Percentiles rank a stretch among this genome's conserved stretches.
Conservation (phyloP, 169 alveolate genomes). For the Cyclospora cayetanensis region DNA sequence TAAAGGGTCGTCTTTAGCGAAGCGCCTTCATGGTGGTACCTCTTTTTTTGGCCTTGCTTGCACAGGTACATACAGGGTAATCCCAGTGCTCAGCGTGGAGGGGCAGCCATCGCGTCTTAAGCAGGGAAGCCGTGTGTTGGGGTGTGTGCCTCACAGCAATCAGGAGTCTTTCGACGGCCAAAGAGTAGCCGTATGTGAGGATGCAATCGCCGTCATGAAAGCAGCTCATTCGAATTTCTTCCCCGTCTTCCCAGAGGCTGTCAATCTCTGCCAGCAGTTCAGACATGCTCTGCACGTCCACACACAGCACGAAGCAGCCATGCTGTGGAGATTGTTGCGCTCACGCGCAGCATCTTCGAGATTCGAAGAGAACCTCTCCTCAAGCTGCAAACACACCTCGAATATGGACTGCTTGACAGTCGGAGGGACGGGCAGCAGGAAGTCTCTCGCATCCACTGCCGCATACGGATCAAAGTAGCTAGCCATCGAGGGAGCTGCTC, state of each 20-base stretch:
- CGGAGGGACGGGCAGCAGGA: neutral
- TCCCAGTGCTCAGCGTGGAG: no score
- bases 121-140: neutral
- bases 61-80: no score
- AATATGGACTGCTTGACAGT: constrained; percentile 45
- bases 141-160: neutral
- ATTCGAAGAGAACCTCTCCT: no score
- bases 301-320: neutral
- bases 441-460: neutral
- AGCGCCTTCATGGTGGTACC: no score
- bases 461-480: constrained; percentile 32
- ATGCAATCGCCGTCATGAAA: constrained; percentile 15
- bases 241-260: constrained; percentile 27
- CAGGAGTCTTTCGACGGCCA: constrained; percentile 42
- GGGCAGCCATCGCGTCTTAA: no score
- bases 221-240: constrained; percentile 29
- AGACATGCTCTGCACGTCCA: constrained; percentile 9
- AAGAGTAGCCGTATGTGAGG: constrained; percentile 28
- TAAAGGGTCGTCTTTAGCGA: no score
- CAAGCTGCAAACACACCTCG: constrained; percentile 30
- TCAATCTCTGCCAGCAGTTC: constrained; percentile 31
- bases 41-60: no score
- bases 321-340: neutral
- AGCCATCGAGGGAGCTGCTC: constrained; percentile 36
- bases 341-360: neutral